These are phyloP conservation scores for Chlorella ohadii DNA, from an alignment of 139 green algal genomes.

Conservation along the genomic window DNA sequence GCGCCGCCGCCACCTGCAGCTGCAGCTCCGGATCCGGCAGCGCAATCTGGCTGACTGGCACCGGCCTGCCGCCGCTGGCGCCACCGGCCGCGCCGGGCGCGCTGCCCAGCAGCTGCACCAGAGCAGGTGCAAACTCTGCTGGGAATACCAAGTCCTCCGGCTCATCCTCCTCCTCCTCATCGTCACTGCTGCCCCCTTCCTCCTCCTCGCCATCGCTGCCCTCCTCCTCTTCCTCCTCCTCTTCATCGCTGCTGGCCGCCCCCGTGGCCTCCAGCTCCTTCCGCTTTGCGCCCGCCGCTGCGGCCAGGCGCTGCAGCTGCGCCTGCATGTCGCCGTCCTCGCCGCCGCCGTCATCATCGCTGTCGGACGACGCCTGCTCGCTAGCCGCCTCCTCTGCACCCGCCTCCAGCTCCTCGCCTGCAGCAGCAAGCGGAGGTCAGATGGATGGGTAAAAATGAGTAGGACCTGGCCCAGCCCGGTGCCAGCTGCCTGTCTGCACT, in stretches of 20 bases:
- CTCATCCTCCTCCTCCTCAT: background rate
- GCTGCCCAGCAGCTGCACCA: conserved; percentile 35
- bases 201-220: background rate
- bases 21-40: conserved; percentile 22
- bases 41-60: conserved; percentile 18
- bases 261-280: background rate
- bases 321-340: background rate
- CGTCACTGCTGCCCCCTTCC: background rate
- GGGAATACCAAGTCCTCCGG: conserved; percentile 35
- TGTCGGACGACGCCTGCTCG: background rate
- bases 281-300: background rate
- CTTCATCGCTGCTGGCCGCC: background rate
- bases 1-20: conserved; percentile 1
- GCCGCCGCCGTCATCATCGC: background rate
- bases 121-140: conserved; percentile 13
- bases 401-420: background rate
- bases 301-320: background rate
- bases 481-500: no score
- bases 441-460: no score
- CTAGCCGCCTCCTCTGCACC: background rate
- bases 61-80: background rate
- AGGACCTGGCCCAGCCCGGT: no score
- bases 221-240: background rate
- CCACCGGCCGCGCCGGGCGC: background rate
- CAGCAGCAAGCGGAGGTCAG: no score